Conservation (phyloP, 2,329 filamentous ascomycete genomes). For the Emmonsia crescens region DNA sequence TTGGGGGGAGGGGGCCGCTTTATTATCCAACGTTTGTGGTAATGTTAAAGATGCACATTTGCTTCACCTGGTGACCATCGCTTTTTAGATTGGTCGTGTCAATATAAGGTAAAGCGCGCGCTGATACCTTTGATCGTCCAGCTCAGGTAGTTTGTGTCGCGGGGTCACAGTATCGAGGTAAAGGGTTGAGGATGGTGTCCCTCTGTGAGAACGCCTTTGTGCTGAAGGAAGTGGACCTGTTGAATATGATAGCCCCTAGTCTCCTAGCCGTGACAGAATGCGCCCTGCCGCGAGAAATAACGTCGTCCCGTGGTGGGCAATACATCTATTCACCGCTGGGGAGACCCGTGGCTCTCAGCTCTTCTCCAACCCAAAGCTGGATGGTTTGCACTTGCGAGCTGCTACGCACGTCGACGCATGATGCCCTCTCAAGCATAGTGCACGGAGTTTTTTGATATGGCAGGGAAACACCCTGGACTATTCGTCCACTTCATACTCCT, state of each 20-base stretch:
- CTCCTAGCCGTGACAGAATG: not conserved
- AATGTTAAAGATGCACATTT: not conserved
- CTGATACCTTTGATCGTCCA: not conserved
- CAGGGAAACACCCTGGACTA: conserved; percentile 8
- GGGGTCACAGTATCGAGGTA: not conserved
- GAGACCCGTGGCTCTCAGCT: not conserved
- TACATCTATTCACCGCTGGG: not conserved
- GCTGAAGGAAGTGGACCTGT: not conserved
- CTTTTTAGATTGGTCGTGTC: not conserved
- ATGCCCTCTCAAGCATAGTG: not conserved
- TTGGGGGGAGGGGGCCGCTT: not conserved
- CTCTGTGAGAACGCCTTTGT: not conserved
- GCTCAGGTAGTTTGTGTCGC: not conserved
- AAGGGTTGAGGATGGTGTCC: not conserved
- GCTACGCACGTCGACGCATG: not conserved
- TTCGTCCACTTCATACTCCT: conserved; percentile 45
- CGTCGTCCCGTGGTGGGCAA: not conserved
- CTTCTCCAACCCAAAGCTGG: not conserved
- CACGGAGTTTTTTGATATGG: not conserved
- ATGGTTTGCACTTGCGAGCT: not conserved
- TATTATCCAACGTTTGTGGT: not conserved
- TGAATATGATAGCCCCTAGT: not conserved
- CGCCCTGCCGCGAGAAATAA: not conserved
- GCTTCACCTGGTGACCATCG: not conserved
- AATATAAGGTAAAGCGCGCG: not conserved